Evolutionary conservation across 371 early-diverging fungal genomes (phyloP).

Genomic region (Basidiobolus meristosporus): DNA sequence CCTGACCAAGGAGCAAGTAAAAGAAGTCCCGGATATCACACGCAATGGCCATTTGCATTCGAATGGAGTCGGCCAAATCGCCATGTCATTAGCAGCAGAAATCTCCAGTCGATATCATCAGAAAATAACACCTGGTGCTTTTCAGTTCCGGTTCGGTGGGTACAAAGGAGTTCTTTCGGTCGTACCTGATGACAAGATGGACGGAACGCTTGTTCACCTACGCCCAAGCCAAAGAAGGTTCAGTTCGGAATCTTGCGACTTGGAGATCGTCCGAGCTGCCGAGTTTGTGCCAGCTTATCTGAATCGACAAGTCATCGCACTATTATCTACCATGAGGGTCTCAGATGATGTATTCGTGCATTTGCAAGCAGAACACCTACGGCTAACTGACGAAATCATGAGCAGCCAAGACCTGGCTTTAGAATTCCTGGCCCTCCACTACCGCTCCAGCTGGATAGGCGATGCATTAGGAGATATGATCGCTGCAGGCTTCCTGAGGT

Average conservation of each 20-base stretch:
- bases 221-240: slow-evolving; percentile 58
- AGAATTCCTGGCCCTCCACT: slow-evolving; percentile 17
- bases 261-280: slow-evolving; percentile 42
- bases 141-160: slow-evolving; percentile 72
- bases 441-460: slow-evolving; percentile 31
- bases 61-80: slow-evolving; percentile 68
- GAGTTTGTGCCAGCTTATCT: slow-evolving; percentile 34
- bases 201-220: slow-evolving; percentile 15
- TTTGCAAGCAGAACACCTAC: slow-evolving; percentile 21
- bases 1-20: slow-evolving; percentile 14
- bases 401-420: slow-evolving; percentile 18
- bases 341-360: slow-evolving; percentile 26
- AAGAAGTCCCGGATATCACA: slow-evolving; percentile 27
- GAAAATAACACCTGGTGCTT: slow-evolving; percentile 31
- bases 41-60: slow-evolving; percentile 40
- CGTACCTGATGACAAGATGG: slow-evolving; percentile 2
- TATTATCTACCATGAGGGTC: slow-evolving; percentile 43
- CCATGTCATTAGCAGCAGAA: slow-evolving; percentile 21
- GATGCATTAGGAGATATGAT: slow-evolving; percentile 25
- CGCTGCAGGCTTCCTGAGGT: slow-evolving; percentile 27
- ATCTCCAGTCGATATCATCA: slow-evolving; percentile 27
- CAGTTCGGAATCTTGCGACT: slow-evolving; percentile 22
- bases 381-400: slow-evolving; percentile 19
- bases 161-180: slow-evolving; percentile 37
- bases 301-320: slow-evolving; percentile 51